A percentile compares a stretch with the other conserved stretches of the same genome.
Conservation (phyloP, 1,284 basidiomycete species). For the Ceratobasidium sp. region DNA sequence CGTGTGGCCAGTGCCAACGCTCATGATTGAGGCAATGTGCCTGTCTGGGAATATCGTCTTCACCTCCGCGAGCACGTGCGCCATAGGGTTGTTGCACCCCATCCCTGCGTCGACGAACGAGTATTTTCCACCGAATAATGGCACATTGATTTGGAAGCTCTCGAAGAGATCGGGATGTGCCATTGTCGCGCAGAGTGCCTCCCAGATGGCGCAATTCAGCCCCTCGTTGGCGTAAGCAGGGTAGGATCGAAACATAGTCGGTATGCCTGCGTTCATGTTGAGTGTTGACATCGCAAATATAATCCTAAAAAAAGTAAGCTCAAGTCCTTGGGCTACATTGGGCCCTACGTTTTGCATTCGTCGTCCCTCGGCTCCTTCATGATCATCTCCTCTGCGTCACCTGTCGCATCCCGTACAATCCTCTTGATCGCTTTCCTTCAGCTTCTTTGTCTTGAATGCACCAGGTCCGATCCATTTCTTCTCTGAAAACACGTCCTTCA, state of each 20-base stretch:
- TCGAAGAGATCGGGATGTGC: conserved; percentile 24
- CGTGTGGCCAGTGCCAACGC: conserved; percentile 11
- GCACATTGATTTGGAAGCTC: background rate
- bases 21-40: conserved; percentile 6
- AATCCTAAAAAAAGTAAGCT: background rate
- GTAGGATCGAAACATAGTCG: conserved; percentile 5
- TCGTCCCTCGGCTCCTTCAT: background rate
- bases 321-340: background rate
- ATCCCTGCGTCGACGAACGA: conserved; percentile 19
- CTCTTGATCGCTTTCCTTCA: too few relatives aligned
- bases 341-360: background rate
- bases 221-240: background rate
- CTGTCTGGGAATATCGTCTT: background rate
- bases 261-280: conserved; percentile 23
- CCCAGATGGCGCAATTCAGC: conserved; percentile 1
- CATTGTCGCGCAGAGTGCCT: too few relatives aligned
- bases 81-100: conserved; percentile 19
- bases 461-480: background rate
- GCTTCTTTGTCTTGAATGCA: background rate
- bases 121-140: background rate
- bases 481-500: background rate
- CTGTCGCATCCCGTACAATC: background rate
- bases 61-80: conserved; percentile 10
- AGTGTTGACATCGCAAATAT: background rate
- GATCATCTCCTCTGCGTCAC: background rate